Conservation (phyloP, 257 asterid genomes). For the Primulina tabacum region DNA sequence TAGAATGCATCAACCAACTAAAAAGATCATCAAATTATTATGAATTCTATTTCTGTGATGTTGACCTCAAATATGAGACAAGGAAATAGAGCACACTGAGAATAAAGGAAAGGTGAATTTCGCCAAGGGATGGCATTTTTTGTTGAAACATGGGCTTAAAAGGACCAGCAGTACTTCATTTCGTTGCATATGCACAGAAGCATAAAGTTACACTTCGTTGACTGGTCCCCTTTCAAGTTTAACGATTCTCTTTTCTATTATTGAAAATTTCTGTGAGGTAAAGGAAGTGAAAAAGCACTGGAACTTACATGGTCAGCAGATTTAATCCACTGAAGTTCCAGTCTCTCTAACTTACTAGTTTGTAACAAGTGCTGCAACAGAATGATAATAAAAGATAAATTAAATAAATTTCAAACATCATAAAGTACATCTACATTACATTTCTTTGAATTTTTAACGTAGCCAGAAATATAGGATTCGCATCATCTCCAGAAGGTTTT, state of each 20-base stretch:
- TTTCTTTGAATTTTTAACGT: constrained; percentile 3
- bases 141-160: not conserved
- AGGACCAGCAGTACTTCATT: not conserved
- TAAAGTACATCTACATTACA: not conserved
- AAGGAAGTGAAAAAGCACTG: constrained; percentile 13
- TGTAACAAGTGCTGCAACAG: constrained; percentile 67
- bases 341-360: constrained; percentile 55
- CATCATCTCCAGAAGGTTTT: constrained; percentile 5
- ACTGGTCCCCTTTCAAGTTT: not conserved
- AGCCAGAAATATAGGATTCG: constrained; percentile 10
- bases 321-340: constrained; percentile 90
- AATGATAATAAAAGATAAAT: constrained; percentile 18
- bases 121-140: not conserved
- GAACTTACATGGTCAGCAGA: constrained; percentile 71
- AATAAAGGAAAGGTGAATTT: not conserved
- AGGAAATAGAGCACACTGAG: not conserved
- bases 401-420: constrained; percentile 11
- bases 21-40: constrained; percentile 5
- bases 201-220: constrained; percentile 6
- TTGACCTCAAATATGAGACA: not conserved
- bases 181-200: not conserved
- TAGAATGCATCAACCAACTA: constrained; percentile 28
- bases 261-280: constrained; percentile 3
- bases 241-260: not conserved
- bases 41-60: not conserved